Conservation (phyloP, 768 basidiomycete genomes). For the Boletellus ananiceps region DNA sequence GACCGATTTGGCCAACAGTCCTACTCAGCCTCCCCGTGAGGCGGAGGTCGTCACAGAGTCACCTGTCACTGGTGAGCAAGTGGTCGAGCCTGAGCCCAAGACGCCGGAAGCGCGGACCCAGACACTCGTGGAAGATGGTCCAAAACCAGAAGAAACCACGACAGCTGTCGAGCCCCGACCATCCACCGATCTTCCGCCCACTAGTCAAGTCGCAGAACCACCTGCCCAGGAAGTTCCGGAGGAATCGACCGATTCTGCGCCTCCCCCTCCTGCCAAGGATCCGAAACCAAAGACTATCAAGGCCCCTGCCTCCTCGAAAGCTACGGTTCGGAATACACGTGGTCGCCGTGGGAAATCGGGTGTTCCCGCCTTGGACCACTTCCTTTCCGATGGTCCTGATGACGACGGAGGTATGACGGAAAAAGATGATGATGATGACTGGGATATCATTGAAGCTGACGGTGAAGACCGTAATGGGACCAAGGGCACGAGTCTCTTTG, state of each 20-base stretch:
- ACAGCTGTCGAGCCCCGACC: conserved; percentile 14
- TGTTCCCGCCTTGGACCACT: conserved; percentile 72
- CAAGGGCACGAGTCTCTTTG: conserved; percentile 77
- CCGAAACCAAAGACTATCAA: conserved; percentile 27
- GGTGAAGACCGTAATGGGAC: conserved; percentile 82
- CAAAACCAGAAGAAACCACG: conserved; percentile 12
- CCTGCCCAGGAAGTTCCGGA: background rate
- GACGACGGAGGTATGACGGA: conserved; percentile 41
- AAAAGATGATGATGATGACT: conserved; percentile 70
- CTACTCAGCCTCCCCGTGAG: conserved; percentile 24
- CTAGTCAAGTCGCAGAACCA: conserved; percentile 14
- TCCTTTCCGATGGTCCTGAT: conserved; percentile 51
- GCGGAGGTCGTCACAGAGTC: conserved; percentile 35
- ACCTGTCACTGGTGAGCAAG: conserved; percentile 28
- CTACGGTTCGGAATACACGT: conserved; percentile 31
- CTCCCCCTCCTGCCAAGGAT: conserved; percentile 31
- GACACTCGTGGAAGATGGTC: conserved; percentile 28
- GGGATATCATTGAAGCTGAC: conserved; percentile 85
- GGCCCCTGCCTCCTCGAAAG: conserved; percentile 9
- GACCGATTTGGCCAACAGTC: conserved; percentile 18
- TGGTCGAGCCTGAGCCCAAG: conserved; percentile 59
- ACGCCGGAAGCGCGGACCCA: conserved; percentile 66
- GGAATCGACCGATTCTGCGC: conserved; percentile 21
- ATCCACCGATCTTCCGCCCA: conserved; percentile 13
- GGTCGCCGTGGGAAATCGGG: conserved; percentile 77